phyloP scores from a whole-genome alignment of 345 rosid genomes.

The Eucalyptus sp. region DNA sequence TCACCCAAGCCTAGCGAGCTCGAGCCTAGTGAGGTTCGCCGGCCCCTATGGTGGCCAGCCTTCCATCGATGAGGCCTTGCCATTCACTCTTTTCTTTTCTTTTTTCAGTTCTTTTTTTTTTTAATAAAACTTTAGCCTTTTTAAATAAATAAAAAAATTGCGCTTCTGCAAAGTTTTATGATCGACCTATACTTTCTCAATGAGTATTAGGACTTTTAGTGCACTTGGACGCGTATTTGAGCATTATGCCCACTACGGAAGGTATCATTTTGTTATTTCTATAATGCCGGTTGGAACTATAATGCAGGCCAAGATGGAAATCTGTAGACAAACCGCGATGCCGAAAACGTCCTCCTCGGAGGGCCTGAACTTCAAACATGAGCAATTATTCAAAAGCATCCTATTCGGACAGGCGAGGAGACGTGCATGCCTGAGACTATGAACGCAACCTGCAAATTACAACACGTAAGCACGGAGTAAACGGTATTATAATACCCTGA shows the following conservation, averaged over 20 bases:
- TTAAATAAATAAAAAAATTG: no score
- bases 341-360: not conserved
- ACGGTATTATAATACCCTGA: not conserved
- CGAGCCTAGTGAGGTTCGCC: no score
- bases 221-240: rapidly evolving
- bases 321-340: not conserved
- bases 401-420: not conserved
- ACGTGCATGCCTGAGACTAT: not conserved
- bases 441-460: not conserved
- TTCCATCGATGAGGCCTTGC: not conserved
- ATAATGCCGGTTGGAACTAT: not conserved
- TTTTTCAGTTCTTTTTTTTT: no score
- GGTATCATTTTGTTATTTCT: not conserved
- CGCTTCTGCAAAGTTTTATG: no score
- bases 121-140: no score
- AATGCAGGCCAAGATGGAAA: not conserved
- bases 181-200: no score
- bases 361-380: not conserved
- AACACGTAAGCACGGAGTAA: not conserved
- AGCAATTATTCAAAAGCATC: not conserved
- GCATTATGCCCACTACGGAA: not conserved
- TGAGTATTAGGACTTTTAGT: not conserved
- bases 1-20: not conserved
- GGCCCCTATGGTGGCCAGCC: not conserved
- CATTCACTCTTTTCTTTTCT: not conserved